Evolutionary conservation across 2,329 filamentous ascomycete genomes (phyloP).

Genomic region (Colletotrichum falcatum): DNA sequence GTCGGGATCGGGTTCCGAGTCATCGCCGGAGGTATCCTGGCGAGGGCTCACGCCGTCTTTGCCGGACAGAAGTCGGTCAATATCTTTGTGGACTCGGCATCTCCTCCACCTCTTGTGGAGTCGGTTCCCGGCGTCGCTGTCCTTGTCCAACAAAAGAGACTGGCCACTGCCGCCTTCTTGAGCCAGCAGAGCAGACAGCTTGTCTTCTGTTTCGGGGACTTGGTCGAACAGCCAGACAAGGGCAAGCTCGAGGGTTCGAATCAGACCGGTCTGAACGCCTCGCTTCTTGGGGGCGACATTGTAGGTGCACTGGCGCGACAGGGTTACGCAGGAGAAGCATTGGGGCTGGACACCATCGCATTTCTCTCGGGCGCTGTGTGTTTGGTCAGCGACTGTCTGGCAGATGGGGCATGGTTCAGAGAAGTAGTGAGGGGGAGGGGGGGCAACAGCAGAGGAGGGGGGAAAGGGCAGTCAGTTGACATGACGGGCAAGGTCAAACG

Average conservation of each 20-base stretch:
- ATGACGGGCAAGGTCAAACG: no score
- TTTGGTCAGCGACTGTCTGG: conserved; percentile 4
- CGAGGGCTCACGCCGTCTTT: conserved; percentile 48
- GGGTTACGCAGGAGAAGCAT: conserved; percentile 74
- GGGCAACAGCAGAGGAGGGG: not conserved
- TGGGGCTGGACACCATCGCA: conserved; percentile 77
- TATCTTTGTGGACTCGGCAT: conserved; percentile 70
- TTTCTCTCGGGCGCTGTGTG: conserved; percentile 70
- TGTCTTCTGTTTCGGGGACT: conserved; percentile 68
- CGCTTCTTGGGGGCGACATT: conserved; percentile 80
- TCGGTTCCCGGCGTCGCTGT: conserved; percentile 63
- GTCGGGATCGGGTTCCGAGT: conserved; percentile 47
- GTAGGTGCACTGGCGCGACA: conserved; percentile 76
- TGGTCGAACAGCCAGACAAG: conserved; percentile 75
- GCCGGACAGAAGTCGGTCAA: conserved; percentile 71
- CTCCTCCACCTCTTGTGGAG: conserved; percentile 73
- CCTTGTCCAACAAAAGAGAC: conserved; percentile 63
- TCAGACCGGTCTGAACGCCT: conserved; percentile 84
- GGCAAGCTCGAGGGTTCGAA: conserved; percentile 77
- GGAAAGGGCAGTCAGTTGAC: not conserved
- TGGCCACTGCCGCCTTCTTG: conserved; percentile 55
- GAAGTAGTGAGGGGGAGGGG: no score
- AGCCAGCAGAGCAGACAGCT: conserved; percentile 66
- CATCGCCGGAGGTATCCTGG: conserved; percentile 51
- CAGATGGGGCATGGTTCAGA: not conserved